A percentile compares a stretch with the other conserved stretches of the same genome.
phyloP scores from a whole-genome alignment of 768 basidiomycete species.

The Tulasnella sp. region DNA sequence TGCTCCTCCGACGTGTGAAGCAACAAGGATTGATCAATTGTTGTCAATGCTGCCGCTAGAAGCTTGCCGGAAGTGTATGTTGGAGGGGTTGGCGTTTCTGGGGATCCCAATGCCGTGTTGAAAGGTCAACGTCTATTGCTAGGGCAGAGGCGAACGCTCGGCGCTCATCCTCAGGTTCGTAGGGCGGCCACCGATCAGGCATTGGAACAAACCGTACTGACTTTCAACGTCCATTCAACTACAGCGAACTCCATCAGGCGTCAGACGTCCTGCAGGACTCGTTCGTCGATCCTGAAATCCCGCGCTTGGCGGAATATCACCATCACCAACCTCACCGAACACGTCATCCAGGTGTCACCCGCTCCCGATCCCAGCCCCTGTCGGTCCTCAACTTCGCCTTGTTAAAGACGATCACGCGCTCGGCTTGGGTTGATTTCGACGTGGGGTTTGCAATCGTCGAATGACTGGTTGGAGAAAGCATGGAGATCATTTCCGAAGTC shows the following conservation, averaged over 20 bases:
- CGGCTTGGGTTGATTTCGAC: slow-evolving; percentile 54
- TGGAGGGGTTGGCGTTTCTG: no score
- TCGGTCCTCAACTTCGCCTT: slow-evolving; percentile 66
- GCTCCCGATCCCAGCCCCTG: slow-evolving; percentile 63
- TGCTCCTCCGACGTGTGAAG: no score
- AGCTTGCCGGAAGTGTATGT: no score
- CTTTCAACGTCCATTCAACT: no score
- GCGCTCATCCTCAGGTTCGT: no score
- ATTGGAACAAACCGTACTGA: neutral
- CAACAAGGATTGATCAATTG: no score
- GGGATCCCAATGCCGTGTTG: no score
- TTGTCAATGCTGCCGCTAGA: no score
- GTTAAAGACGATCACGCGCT: slow-evolving; percentile 68
- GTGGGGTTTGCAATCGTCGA: slow-evolving; percentile 46
- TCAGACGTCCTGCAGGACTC: slow-evolving; percentile 53
- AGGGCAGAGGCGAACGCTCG: no score
- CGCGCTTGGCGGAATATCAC: slow-evolving; percentile 74
- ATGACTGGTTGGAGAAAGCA: slow-evolving; percentile 67
- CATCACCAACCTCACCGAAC: slow-evolving; percentile 67
- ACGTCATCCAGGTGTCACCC: slow-evolving; percentile 66
- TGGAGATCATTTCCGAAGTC: slow-evolving; percentile 69
- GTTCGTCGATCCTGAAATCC: slow-evolving; percentile 67
- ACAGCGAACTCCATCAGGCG: slow-evolving; percentile 70
- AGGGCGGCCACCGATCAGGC: no score
- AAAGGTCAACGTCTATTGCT: no score